These are phyloP conservation scores for Stygiomarasmius scandens DNA, from an alignment of 1,284 basidiomycete species.

Conservation along the genomic window DNA sequence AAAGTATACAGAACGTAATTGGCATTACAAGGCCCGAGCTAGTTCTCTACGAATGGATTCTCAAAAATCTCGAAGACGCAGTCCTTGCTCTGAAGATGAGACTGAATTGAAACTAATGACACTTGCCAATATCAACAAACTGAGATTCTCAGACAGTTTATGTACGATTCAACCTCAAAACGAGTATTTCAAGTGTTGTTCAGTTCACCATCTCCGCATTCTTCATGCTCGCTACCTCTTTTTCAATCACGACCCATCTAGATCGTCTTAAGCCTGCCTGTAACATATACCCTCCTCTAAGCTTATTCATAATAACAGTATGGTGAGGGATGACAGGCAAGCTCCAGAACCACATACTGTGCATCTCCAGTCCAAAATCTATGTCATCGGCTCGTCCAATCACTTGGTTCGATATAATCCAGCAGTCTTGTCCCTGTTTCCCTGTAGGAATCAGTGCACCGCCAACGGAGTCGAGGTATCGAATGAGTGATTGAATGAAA, in stretches of 20 bases:
- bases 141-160: no score
- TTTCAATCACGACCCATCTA: not conserved
- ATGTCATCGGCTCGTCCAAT: slow-evolving; percentile 5
- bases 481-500: slow-evolving; percentile 2
- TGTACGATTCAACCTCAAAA: no score
- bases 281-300: slow-evolving; percentile 4
- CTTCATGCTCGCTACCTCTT: slow-evolving; percentile 1
- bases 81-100: no score
- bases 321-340: not conserved
- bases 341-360: slow-evolving; percentile 4
- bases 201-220: not conserved
- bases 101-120: no score
- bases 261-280: not conserved
- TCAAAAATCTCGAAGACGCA: no score
- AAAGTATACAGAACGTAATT: no score
- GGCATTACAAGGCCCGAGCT: no score
- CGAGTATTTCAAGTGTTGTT: no score
- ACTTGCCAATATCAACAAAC: no score
- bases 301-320: slow-evolving; percentile 3
- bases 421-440: not conserved
- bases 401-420: slow-evolving; percentile 10
- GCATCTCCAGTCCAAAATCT: not conserved
- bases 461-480: slow-evolving; percentile 4
- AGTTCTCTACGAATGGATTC: no score
- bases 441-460: not conserved